Evolutionary conservation across 768 basidiomycete species (phyloP), one percentile per base, ranked within the genome.

Genomic region (Boletus speciosus): DNA sequence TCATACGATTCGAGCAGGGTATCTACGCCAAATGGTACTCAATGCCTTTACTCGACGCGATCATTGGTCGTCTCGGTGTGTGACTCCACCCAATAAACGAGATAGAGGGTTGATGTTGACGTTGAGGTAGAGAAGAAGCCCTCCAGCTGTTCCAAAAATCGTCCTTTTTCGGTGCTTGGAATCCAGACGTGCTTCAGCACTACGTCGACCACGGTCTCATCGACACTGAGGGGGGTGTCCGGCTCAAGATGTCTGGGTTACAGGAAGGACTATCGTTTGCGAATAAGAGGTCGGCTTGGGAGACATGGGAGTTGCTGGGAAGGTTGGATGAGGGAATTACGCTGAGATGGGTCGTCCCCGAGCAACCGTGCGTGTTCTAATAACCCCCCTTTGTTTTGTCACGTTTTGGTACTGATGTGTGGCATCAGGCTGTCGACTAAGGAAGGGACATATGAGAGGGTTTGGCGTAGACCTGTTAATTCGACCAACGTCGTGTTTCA

Each of bases 101-200:
- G 27, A 12, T 12, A 9, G 8, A 25, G 16, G 11, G 29, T 8
- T 54, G 21, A 56, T 9, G 31, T 7, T 56, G 31, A 61, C 15
- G 34, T 34, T 21, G 4, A 6, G 23, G 23, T 12, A 87, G 89
- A 40, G 79, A 84, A 38, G 86, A 85, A 54, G 91, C 88, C 1
- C 62, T 77, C 6, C 63, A 59, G 9, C 59, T 69, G 7, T 80
- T 91, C 62, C 56, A 64, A 47, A 68, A 73, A 49, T 80, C 73
- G 31, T 78, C 84, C 0, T 93, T 92, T 76, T 94, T 93, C 67
- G 59, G 63, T 3, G 70, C 76, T 2, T 93, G 90, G 91, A 76
- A 91, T 63, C 81, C 82, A 0, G 78, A 74, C 0, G 82, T 81
- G 5, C 74, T 93, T 27, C 70, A 74, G 37, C 51, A 74, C 19